These are phyloP conservation scores for Boletus pseudopeckii DNA, from an alignment of 768 basidiomycete species.

Conservation along the genomic window DNA sequence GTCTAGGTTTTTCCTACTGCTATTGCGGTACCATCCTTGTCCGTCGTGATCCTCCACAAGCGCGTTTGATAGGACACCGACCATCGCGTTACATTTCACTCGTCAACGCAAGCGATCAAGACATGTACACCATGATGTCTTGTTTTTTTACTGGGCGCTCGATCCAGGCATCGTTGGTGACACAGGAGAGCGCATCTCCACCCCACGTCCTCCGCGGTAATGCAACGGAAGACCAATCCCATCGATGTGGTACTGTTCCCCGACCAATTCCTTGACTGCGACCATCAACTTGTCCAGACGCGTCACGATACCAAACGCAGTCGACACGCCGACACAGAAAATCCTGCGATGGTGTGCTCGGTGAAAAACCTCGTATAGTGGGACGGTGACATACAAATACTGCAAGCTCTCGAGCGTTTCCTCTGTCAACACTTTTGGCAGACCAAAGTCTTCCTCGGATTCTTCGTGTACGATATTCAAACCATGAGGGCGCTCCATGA, in stretches of 20 bases:
- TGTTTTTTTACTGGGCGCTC: neutral
- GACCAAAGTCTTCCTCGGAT: constrained; percentile 69
- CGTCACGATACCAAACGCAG: constrained; percentile 63
- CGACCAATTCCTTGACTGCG: constrained; percentile 81
- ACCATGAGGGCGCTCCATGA: constrained; percentile 49
- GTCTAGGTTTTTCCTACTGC: neutral
- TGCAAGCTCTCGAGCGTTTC: constrained; percentile 75
- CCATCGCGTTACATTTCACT: no score
- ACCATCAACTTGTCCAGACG: constrained; percentile 76
- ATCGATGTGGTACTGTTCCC: constrained; percentile 84
- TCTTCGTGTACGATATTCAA: constrained; percentile 67
- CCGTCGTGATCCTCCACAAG: neutral
- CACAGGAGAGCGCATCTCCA: constrained; percentile 31
- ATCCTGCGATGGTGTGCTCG: constrained; percentile 35
- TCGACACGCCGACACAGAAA: constrained; percentile 73
- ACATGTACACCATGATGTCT: neutral
- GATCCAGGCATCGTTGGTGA: neutral
- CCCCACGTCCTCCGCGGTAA: constrained; percentile 19
- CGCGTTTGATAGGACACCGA: no score
- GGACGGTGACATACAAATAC: constrained; percentile 72
- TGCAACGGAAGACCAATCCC: constrained; percentile 46
- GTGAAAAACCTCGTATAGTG: no score
- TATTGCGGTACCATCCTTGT: neutral
- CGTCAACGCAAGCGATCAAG: neutral
- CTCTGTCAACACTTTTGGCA: constrained; percentile 66